Base-by-base conservation (phyloP, 1,139 yeast genomes). In the Blastobotrys serpentis region DNA sequence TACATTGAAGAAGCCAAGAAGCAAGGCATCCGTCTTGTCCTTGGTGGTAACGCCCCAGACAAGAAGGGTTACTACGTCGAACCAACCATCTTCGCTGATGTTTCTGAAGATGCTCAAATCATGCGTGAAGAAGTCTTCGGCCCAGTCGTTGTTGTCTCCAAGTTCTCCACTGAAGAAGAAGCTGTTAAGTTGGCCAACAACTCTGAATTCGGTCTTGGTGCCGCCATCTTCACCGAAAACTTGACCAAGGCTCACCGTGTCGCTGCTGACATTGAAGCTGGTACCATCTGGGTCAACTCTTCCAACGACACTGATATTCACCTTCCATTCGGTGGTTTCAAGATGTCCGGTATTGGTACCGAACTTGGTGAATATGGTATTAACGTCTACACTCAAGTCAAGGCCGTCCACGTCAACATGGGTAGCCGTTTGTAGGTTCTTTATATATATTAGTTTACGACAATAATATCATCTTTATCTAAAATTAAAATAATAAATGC, bases 311-410 rank as follows among this genome's bases (percentile, higher is more conserved):
- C 86, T 47, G 90, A 84, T 61, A 68, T 74, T 51, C 82, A 80
- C 58, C 75, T 86, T 56, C 96, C 96, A 53, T 88, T 88, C 64
- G 96, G 96, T 58, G 86, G 86, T 40, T 77, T 75, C 63, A 88
- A 88, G 73, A 75, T 80, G 81, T 79, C 87, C 61, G 96, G 96
- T 58, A 76, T 86, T 55, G 96, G 96, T 50, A 79, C 95, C 66
- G 96, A 88, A 70, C 75, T 88, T 58, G 96, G 96, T 51, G 84
- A 84, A 64, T 82, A 83, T 61, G 96, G 96, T 52, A 74, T 88
- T 51, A 74, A 77, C 50, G 77, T 81, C 56, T 88, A 87, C 71
- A 81, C 94, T 32, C 87, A 84, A 64, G 81, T 83, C 51, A 88
- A 88, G 73, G 84, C 95, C 18, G 78, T 86, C 47, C 90, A 84